Base-by-base conservation (phyloP, 2,329 filamentous ascomycete genomes). In the Neonectria punicea region DNA sequence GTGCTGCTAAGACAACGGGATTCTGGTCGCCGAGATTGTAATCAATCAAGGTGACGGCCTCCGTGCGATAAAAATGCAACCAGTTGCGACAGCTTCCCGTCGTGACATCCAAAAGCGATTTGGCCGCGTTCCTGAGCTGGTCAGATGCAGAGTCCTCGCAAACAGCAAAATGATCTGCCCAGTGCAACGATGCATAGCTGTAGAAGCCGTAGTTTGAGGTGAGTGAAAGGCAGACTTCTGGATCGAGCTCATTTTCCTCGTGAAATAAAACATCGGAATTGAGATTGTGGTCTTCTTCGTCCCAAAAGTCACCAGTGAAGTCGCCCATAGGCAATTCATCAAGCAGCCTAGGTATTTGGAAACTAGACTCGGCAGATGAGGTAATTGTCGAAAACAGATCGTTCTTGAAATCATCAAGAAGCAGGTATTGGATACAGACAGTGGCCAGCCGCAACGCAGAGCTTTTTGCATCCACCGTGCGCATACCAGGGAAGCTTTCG, bases 161-260 rank as follows among this genome's bases (percentile, higher is more conserved):
- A 9, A 54, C 11, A 6, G 69, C 58, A 67, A 73, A 78, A 61
- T 81, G 80, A 30, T 75, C 62, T 32, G 78, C 71, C 80, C 79
- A 82, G 69, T 80, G 65, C 25, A 70, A 68, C 1, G 80, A 72
- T 16, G 79, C 69, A 69, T 82, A 82, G 47, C 73, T 73, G 66
- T 79, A 80, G 51, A 81, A 73, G 25, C 28, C 46, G 53, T 79
- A 75, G 20, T 66, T 60, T 11, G 73, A 59, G 39, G 63, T 57
- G 28, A 80, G 67, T 28, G 53, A 41, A 41, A 54, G 36, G 50
- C 71, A 78, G 32, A 66, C 53, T 22, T 75, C 73, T 51, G 67
- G 60, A 16, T 73, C 70, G 2, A 73, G 5, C 18, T 64, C 67
- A 9, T 67, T 63, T 9, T 67, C 49, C 39, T 78, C 75, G 43